phyloP scores from a whole-genome alignment of 1,139 yeast species.

The Kluyveromyces sp. region DNA sequence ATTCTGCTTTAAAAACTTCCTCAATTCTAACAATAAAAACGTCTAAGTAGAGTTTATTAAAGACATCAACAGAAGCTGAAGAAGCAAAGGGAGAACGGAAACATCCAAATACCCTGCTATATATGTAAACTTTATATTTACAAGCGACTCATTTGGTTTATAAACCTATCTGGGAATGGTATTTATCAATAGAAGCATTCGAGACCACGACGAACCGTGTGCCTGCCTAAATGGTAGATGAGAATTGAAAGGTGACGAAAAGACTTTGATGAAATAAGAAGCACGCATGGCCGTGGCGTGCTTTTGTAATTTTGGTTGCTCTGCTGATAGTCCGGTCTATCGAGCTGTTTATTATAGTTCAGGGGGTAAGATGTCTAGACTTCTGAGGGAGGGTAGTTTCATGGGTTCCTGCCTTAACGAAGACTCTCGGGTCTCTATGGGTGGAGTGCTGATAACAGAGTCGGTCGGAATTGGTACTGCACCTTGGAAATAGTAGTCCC shows the following conservation, averaged over 20 bases:
- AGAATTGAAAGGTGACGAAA: neutral
- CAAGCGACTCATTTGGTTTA: too few species aligned
- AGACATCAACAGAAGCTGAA: too few species aligned
- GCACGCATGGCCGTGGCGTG: neutral
- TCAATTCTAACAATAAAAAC: too few species aligned
- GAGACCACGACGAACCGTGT: too few species aligned
- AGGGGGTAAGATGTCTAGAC: conserved; percentile 3
- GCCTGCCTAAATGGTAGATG: neutral
- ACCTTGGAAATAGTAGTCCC: conserved; percentile 4
- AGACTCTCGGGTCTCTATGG: neutral
- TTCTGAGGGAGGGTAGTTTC: conserved; percentile 4
- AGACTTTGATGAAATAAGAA: neutral
- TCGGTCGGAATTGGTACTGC: neutral
- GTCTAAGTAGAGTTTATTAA: too few species aligned
- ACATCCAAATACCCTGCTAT: too few species aligned
- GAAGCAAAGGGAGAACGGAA: too few species aligned
- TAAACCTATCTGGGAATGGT: too few species aligned
- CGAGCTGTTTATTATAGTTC: neutral
- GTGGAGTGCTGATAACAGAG: conserved; percentile 3
- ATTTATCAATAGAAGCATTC: neutral
- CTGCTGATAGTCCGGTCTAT: neutral
- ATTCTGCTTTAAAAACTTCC: too few species aligned
- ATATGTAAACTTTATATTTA: too few species aligned
- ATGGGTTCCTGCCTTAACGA: neutral
- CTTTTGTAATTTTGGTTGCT: neutral